phyloP scores from a whole-genome alignment of 768 basidiomycete genomes.

The Lactarius akahatsu region DNA sequence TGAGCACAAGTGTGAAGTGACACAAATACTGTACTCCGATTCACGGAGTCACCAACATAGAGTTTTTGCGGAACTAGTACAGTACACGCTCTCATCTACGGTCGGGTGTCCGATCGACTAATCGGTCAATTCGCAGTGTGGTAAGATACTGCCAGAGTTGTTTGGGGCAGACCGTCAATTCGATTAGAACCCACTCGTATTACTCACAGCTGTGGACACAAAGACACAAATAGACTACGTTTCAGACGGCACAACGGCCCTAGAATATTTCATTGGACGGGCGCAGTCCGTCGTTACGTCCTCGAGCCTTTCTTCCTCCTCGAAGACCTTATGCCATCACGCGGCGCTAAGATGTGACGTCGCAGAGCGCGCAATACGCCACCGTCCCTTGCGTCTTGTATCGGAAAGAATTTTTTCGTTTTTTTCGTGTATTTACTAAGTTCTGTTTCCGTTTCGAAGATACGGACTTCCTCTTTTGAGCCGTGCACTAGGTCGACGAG shows the following conservation, averaged over 20 bases:
- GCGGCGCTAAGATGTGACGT: slow-evolving; percentile 30
- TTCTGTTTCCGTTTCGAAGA: slow-evolving; percentile 30
- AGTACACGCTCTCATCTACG: no score
- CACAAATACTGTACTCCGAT: not conserved
- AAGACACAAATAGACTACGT: not conserved
- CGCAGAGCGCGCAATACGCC: slow-evolving; percentile 36
- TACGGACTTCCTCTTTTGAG: slow-evolving; percentile 23
- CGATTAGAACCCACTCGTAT: not conserved
- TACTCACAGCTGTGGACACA: not conserved
- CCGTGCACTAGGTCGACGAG: slow-evolving; percentile 36
- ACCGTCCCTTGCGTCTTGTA: slow-evolving; percentile 33
- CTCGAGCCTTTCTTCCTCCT: not conserved
- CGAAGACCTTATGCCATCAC: not conserved
- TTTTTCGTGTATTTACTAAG: slow-evolving; percentile 32
- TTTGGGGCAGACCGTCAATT: no score
- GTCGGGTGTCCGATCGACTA: no score
- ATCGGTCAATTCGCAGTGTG: no score
- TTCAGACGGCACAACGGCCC: not conserved
- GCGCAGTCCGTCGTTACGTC: not conserved
- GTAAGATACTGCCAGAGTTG: no score
- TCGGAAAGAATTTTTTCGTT: slow-evolving; percentile 34
- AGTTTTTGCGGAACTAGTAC: no score
- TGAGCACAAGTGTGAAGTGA: no score
- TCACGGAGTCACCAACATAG: not conserved
- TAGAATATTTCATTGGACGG: not conserved